Evolutionary conservation across 1,284 basidiomycete species (phyloP), one percentile per base, ranked within the genome.

Genomic region (Singerocomus inundabilis): DNA sequence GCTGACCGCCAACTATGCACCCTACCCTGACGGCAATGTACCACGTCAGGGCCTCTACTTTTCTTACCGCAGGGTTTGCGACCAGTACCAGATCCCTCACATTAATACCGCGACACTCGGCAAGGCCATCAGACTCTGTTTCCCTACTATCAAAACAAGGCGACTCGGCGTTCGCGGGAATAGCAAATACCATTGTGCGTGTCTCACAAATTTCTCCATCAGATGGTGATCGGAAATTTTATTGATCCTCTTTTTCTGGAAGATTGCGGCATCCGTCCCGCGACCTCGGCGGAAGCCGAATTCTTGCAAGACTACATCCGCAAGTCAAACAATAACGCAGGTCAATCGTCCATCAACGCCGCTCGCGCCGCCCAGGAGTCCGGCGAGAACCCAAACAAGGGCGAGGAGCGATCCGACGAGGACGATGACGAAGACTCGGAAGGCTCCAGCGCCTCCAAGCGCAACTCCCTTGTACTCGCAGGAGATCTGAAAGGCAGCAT

Each of bases 41-140:
- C 84, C 87, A 54, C 79, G 91, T 62, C 85, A 95, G 71, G 83
- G 89, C 44, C 80, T 96, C 47, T 96, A 95, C 71, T 91, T 92
- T 65, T 93, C 91, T 35, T 96, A 95, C 73, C 82, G 93, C 56
- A 79, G 90, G 53, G 85, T 93, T 49, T 95, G 92, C 70, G 88
- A 91, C 71, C 84, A 89, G 70, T 91, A 93, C 70, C 85, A 87
- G 45, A 91, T 93, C 57, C 89, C 89, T 53, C 90, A 93, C 63
- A 92, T 95, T 75, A 96, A 94, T 75, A 92, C 93, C 36, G 93
- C 93, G 54, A 93, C 92, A 5, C 79, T 96, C 60, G 93, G 93
- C 56, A 96, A 97, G 72, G 92, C 92, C 44, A 93, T 97, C 62
- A 80, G 92, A 55, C 81, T 90, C 49, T 93, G 91, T 69, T 97